Percentiles rank a stretch among this genome's conserved stretches.
Conservation (phyloP, 1,284 basidiomycete genomes). For the Serendipita sp. region DNA sequence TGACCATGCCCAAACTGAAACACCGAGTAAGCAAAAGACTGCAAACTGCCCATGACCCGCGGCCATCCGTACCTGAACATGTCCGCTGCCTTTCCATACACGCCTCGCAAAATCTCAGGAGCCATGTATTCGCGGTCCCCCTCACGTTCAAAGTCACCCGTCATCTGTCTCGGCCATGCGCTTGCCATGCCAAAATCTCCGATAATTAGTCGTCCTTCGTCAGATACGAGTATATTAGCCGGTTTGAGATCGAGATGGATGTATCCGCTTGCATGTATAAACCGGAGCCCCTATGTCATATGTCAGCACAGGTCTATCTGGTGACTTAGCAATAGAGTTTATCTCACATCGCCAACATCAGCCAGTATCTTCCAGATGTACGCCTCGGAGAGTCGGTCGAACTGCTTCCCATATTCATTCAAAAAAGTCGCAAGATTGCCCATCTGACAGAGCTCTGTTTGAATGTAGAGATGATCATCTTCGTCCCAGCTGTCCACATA, state of each 20-base stretch:
- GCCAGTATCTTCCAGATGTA: constrained; percentile 94
- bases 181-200: constrained; percentile 98
- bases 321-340: neutral
- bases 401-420: constrained; percentile 79
- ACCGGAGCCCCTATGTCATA: constrained; percentile 56
- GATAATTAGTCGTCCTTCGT: constrained; percentile 85
- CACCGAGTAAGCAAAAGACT: constrained; percentile 1
- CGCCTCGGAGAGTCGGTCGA: constrained; percentile 79
- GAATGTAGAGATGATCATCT: constrained; percentile 78
- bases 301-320: constrained; percentile 12
- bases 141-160: constrained; percentile 71
- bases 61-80: constrained; percentile 69
- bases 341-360: constrained; percentile 75
- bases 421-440: constrained; percentile 89
- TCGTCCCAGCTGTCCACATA: constrained; percentile 98
- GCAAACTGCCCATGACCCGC: constrained; percentile 9
- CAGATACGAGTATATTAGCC: constrained; percentile 89
- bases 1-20: constrained; percentile 79
- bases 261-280: constrained; percentile 79
- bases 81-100: constrained; percentile 88
- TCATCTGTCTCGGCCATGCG: constrained; percentile 51
- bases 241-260: constrained; percentile 98
- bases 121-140: constrained; percentile 97
- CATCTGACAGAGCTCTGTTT: constrained; percentile 87
- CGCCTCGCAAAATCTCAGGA: constrained; percentile 88